Evolutionary conservation across 768 basidiomycete species (phyloP).

Genomic region (Chalciporus chontae): DNA sequence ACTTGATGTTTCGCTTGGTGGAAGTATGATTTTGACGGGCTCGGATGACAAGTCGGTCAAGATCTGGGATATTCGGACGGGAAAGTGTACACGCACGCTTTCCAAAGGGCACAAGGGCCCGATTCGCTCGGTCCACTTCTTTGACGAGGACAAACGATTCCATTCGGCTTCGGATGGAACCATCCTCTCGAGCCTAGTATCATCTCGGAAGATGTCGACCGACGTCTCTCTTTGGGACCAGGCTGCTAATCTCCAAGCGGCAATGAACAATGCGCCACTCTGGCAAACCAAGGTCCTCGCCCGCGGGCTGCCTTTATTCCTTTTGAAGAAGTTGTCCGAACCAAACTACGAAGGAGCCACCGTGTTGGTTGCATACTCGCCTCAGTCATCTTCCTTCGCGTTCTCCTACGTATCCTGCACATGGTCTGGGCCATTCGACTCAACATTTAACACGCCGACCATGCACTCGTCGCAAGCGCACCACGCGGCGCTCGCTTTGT

Average conservation of each 20-base stretch:
- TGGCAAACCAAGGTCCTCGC: conserved; percentile 5
- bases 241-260: neutral
- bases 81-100: conserved; percentile 5
- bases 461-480: neutral
- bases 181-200: neutral
- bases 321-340: neutral
- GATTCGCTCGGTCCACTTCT: conserved; percentile 8
- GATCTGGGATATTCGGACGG: conserved; percentile 14
- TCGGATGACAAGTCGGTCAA: conserved; percentile 18
- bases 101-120: conserved; percentile 3
- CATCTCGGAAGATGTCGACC: conserved; percentile 2
- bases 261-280: conserved; percentile 1
- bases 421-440: conserved; percentile 1
- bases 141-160: conserved; percentile 6
- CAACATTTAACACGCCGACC: neutral
- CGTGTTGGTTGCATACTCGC: conserved; percentile 2
- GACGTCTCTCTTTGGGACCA: conserved; percentile 6
- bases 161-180: conserved; percentile 4
- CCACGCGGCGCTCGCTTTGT: conserved; percentile 16
- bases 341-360: neutral
- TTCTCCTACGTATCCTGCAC: conserved; percentile 1
- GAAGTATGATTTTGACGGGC: conserved; percentile 13
- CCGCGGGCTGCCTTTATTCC: neutral
- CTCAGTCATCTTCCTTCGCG: conserved; percentile 1
- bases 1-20: conserved; percentile 16